Evolutionary conservation across 169 alveolate genomes (phyloP).

Genomic region (Eimeria brunetti): DNA sequence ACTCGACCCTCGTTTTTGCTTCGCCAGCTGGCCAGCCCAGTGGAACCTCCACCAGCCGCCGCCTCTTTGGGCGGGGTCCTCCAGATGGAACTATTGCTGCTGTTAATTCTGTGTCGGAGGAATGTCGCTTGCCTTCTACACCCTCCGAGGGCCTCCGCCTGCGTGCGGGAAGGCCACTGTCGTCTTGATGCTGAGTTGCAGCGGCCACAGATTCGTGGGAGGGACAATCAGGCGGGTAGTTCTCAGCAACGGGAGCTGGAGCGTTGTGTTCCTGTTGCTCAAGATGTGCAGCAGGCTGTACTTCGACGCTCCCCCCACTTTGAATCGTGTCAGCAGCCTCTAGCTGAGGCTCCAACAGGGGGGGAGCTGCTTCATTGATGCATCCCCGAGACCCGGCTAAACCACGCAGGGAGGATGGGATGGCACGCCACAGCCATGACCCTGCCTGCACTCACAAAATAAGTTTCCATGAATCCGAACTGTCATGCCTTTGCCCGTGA

Average conservation of each 20-base stretch:
- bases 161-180: slow-evolving; percentile 4
- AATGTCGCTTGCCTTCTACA: neutral
- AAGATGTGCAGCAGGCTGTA: neutral
- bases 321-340: neutral
- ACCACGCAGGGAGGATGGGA: slow-evolving; percentile 61
- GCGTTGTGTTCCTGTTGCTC: neutral
- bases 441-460: slow-evolving; percentile 58
- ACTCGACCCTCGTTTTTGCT: neutral
- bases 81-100: slow-evolving; percentile 13
- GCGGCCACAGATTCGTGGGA: neutral
- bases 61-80: slow-evolving; percentile 75
- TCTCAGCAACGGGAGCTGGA: neutral
- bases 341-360: neutral
- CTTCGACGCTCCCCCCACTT: neutral
- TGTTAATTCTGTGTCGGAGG: slow-evolving; percentile 4
- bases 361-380: neutral
- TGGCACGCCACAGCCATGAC: slow-evolving; percentile 72
- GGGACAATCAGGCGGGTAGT: neutral
- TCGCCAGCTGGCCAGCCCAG: neutral
- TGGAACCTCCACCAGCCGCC: slow-evolving; percentile 59
- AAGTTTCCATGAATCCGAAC: neutral
- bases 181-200: neutral
- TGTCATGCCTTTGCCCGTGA: neutral
- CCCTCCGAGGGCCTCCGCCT: slow-evolving; percentile 57
- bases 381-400: slow-evolving; percentile 56